Evolutionary conservation across 164 flowering plant genomes (phyloP), one percentile per base, ranked within the genome.

Genomic region (Euptelea pleiosperma): DNA sequence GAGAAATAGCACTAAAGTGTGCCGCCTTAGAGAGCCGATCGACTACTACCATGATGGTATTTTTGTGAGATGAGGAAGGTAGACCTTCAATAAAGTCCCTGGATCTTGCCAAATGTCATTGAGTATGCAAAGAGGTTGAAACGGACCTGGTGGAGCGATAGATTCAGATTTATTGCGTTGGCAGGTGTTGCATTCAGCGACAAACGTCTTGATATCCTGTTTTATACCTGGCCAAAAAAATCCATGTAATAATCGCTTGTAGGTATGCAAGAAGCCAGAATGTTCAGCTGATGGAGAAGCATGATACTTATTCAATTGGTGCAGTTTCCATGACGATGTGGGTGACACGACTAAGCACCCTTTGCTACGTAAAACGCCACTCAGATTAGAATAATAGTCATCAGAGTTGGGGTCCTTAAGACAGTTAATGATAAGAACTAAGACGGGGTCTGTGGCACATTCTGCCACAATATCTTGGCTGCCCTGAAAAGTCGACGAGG

Each of bases 61-160:
- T 24, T 9, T 55, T 63, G 9, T 41, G 52, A 12, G n/a, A 4
- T 3, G 8, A 48, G 8, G 34, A 0, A 1, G 64, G 56, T 14
- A 60, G n/a, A 0, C 64, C 55, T 0, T 34, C 52, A 16, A 59
- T 59, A 41, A 47, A 59, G 34, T 59, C 53, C 51, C 43, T 8
- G 4, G 58, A 14, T 31, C 51, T 8, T 3, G 1, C 63, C 58
- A 65, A 19, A 30, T 18, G 0, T 0, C 16, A 4, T 15, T 5
- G 0, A 65, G 65, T 3, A 53, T 45, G 2, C 35, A 53, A 8
- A 66, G 24, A 0, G 60, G 70, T 16, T 54, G 43, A 15, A 66
- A 44, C 30, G 52, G 11, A 4, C 64, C 64, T 0, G 59, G 28
- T 10, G 8, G 25, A 37, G 64, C 36, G 1, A 43, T 10, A 2